Base-by-base conservation (phyloP, 2,329 filamentous ascomycete genomes). In the Paraphaeosphaeria sporulosa region DNA sequence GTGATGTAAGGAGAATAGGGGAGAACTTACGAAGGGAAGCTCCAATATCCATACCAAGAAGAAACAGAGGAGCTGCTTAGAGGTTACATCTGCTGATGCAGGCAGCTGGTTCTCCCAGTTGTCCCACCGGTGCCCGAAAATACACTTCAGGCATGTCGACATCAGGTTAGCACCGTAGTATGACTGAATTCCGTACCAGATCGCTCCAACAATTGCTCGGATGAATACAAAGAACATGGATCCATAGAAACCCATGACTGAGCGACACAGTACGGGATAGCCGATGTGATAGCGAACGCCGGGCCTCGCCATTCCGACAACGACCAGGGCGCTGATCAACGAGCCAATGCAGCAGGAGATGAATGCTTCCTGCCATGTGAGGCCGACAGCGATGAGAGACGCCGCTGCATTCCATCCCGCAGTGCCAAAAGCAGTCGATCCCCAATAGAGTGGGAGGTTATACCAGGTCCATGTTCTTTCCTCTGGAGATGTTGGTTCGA, bases 141-240 rank as follows among this genome's bases (percentile, higher is more conserved):
- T 72, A 61, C 76, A 76, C 21, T 77, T 72, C 12, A 81, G 66
- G 44, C 76, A 71, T 1, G 79, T 75, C 8, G 71, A 71, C 50
- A 78, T 66, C 21, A 80, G 60, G 38, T 77, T 71, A 1, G 64
- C 68, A 3, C 64, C 67, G 40, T 70, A 70, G 47, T 67, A 69
- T 2, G 70, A 61, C 52, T 70, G 68, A 21, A 71, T 70, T 5
- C 77, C 77, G 55, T 77, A 78, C 68, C 78, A 81, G 57, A 80
- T 76, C 36, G 78, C 70, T 13, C 73, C 75, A 1, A 80, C 77
- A 0, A 76, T 64, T 7, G 72, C 72, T 42, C 74, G 62, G 27
- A 77, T 76, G 61, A 78, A 75, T 42, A 81, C 70, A 64, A 81
- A 81, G 30, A 78, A 76, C 57, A 75, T 75, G 1, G 76, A 75